Conservation (phyloP, 1,284 basidiomycete species). For the Entoloma clypeatum region DNA sequence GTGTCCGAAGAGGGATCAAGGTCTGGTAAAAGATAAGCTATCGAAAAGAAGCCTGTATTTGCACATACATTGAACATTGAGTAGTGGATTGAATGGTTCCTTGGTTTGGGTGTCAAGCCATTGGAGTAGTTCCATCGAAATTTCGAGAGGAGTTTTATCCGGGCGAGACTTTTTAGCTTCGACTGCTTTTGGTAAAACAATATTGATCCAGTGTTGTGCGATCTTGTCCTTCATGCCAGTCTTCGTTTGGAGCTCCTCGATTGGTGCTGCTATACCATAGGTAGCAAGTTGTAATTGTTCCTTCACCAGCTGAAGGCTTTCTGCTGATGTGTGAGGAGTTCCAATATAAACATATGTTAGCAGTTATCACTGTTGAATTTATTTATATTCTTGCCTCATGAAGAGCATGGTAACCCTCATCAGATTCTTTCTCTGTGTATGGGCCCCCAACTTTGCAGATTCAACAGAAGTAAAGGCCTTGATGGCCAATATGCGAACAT, state of each 20-base stretch:
- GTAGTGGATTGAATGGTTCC: slow-evolving; percentile 3
- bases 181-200: slow-evolving; percentile 21
- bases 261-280: slow-evolving; percentile 11
- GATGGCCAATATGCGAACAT: slow-evolving; percentile 23
- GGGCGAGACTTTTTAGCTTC: slow-evolving; percentile 10
- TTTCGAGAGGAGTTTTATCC: background rate
- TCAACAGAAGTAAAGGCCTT: slow-evolving; percentile 24
- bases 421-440: slow-evolving; percentile 17
- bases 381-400: slow-evolving; percentile 10
- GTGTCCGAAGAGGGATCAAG: slow-evolving; percentile 32
- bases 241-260: slow-evolving; percentile 7
- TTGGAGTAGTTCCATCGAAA: slow-evolving; percentile 10
- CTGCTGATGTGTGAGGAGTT: slow-evolving; percentile 8
- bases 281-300: slow-evolving; percentile 1
- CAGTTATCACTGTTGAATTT: no score
- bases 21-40: slow-evolving; percentile 16
- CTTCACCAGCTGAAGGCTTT: background rate
- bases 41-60: background rate
- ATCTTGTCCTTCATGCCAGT: slow-evolving; percentile 36
- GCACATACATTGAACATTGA: background rate
- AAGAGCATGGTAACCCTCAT: slow-evolving; percentile 23
- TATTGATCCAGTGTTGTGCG: slow-evolving; percentile 30
- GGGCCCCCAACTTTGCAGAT: slow-evolving; percentile 23
- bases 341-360: no score
- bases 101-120: slow-evolving; percentile 3